phyloP scores from a whole-genome alignment of 2,329 filamentous ascomycete genomes.

The Fragosphaeria purpurea region DNA sequence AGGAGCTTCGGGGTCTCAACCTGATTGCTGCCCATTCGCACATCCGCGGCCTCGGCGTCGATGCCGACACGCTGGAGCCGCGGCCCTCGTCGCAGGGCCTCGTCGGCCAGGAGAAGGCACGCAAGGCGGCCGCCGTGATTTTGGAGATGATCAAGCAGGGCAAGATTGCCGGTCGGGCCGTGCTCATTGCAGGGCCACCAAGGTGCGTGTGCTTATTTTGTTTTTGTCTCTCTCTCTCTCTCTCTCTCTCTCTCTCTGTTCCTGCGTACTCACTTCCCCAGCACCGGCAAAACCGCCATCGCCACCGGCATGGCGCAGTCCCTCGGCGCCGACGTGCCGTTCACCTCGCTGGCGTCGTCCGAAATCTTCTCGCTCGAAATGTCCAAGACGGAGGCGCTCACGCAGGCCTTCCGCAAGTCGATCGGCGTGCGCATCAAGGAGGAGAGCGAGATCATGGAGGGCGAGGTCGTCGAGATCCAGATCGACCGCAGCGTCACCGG shows the following conservation, averaged over 20 bases:
- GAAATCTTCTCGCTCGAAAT: constrained; percentile 99
- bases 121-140: constrained; percentile 92
- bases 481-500: constrained; percentile 95
- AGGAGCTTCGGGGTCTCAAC: constrained; percentile 92
- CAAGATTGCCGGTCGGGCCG: constrained; percentile 92
- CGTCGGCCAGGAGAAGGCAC: constrained; percentile 91
- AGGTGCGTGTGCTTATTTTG: constrained; percentile 38
- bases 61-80: constrained; percentile 82
- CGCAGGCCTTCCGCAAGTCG: constrained; percentile 96
- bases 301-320: constrained; percentile 99
- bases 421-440: constrained; percentile 98
- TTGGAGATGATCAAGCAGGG: constrained; percentile 98
- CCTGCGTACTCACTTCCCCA: constrained; percentile 21
- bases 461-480: constrained; percentile 97
- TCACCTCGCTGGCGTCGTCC: constrained; percentile 89
- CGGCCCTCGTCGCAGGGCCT: constrained; percentile 79
- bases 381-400: constrained; percentile 97
- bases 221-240: background rate
- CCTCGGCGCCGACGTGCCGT: constrained; percentile 85
- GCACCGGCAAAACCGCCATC: constrained; percentile 96
- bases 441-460: constrained; percentile 98
- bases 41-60: constrained; percentile 89
- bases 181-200: constrained; percentile 89
- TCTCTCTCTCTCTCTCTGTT: background rate
- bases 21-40: constrained; percentile 98